Base-by-base conservation (phyloP, 805 yeast genomes). In the Candida vaughaniae region DNA sequence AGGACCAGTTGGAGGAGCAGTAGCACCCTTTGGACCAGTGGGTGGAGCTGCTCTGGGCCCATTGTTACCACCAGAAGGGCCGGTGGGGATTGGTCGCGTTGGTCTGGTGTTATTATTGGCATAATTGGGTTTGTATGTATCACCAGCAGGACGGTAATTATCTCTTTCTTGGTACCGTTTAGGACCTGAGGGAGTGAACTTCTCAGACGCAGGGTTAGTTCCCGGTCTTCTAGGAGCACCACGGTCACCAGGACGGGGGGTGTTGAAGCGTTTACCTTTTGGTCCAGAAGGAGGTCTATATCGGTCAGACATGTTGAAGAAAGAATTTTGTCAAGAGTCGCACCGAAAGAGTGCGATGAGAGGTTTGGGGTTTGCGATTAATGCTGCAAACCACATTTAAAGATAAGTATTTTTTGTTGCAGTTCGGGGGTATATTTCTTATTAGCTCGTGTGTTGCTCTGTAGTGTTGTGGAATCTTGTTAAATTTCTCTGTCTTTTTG, bases 301-400 rank as follows among this genome's bases (percentile, higher is more conserved):
- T 37, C 62, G 52, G 28, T 62, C 69, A 22, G 66, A 59, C 69
- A 62, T 62, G 23, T n/a, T n/a, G n/a, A n/a, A n/a, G n/a, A n/a
- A n/a, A n/a, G n/a, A n/a, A n/a, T n/a, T n/a, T n/a, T n/a, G n/a
- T n/a, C n/a, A n/a, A n/a, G n/a, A n/a, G n/a, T n/a, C n/a, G n/a
- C n/a, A n/a, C n/a, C n/a, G n/a, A n/a, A n/a, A n/a, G n/a, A n/a
- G n/a, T n/a, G n/a, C n/a, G n/a, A n/a, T n/a, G n/a, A n/a, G n/a
- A n/a, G n/a, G n/a, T n/a, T n/a, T n/a, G n/a, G n/a, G n/a, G n/a
- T n/a, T n/a, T n/a, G n/a, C n/a, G n/a, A n/a, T n/a, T n/a, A n/a
- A n/a, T n/a, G n/a, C n/a, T n/a, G n/a, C n/a, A n/a, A n/a, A n/a
- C n/a, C n/a, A n/a, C n/a, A n/a, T n/a, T n/a, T n/a, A n/a, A n/a